Conservation (phyloP, 345 rosid genomes). For the Bruguiera parviflora region DNA sequence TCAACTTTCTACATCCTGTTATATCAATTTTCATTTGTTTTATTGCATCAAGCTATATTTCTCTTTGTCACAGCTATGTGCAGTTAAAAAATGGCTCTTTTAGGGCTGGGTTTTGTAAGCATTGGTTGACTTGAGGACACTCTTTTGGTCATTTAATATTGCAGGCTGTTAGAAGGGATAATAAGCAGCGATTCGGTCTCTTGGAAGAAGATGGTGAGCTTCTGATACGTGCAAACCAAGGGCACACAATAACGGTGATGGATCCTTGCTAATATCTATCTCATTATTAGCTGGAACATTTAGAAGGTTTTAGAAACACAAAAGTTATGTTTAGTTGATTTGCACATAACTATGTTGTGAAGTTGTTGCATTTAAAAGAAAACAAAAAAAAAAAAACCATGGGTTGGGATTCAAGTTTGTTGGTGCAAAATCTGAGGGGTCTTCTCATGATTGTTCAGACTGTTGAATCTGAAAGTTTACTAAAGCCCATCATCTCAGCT, state of each 20-base stretch:
- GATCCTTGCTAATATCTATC: neutral
- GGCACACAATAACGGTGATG: conserved; percentile 69
- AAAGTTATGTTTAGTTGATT: too few species aligned
- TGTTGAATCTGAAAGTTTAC: conserved; percentile 71
- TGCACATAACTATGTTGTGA: too few species aligned
- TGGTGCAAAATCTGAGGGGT: neutral
- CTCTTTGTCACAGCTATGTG: neutral
- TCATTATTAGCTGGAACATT: neutral
- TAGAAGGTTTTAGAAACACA: neutral
- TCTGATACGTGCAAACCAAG: conserved; percentile 90
- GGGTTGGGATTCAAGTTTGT: neutral
- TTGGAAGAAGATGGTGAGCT: conserved; percentile 72
- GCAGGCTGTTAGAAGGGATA: conserved; percentile 80
- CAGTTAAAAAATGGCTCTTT: neutral
- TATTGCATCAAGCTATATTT: neutral
- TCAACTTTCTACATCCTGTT: too few species aligned
- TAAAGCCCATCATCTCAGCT: conserved; percentile 63
- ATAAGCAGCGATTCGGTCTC: conserved; percentile 78
- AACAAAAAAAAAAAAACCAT: too few species aligned
- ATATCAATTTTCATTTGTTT: too few species aligned
- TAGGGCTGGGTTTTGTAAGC: neutral
- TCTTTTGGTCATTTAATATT: conserved; percentile 14
- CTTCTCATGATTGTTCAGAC: conserved; percentile 38
- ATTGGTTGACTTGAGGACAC: neutral
- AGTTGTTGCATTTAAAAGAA: neutral